A percentile compares a stretch with the other conserved stretches of the same genome.
These are phyloP conservation scores for Camellia lanceoleosa DNA, from an alignment of 148 eudicot genomes.

Conservation along the genomic window DNA sequence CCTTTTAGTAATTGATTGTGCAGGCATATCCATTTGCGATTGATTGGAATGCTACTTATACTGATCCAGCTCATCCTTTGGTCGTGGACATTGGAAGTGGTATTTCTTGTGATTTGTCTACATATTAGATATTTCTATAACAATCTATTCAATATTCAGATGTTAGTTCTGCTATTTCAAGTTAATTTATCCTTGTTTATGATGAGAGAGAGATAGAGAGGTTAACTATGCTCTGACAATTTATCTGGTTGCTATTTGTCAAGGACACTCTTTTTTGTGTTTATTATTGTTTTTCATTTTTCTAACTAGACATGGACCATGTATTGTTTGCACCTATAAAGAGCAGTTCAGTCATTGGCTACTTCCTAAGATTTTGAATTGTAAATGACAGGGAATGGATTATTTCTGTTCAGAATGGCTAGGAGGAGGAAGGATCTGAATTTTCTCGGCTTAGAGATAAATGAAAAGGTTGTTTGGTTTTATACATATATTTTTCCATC, in stretches of 20 bases:
- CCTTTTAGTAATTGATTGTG: constrained; percentile 21
- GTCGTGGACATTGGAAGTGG: constrained; percentile 74
- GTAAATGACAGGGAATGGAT: constrained; percentile 68
- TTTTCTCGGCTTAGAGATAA: constrained; percentile 82
- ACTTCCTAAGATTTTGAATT: constrained; percentile 10
- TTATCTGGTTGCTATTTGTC: not conserved
- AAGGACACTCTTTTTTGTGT: not conserved
- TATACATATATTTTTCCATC: not conserved
- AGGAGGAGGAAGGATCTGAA: constrained; percentile 51
- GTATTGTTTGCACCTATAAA: not conserved
- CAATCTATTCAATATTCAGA: not conserved
- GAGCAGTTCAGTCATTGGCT: not conserved
- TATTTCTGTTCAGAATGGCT: constrained; percentile 73
- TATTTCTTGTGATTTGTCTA: constrained; percentile 16
- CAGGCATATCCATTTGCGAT: constrained; percentile 62
- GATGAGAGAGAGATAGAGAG: not conserved
- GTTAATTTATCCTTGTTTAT: not conserved
- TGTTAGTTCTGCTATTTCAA: not conserved
- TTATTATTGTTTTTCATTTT: not conserved
- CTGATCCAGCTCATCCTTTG: constrained; percentile 45
- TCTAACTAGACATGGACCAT: too few relatives aligned
- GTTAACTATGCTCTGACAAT: not conserved
- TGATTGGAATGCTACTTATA: constrained; percentile 43
- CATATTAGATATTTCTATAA: not conserved
- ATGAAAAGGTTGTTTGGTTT: constrained; percentile 55